These are phyloP conservation scores for Globisporangium cystogenes DNA, from an alignment of 352 stramenopile species.

Conservation along the genomic window DNA sequence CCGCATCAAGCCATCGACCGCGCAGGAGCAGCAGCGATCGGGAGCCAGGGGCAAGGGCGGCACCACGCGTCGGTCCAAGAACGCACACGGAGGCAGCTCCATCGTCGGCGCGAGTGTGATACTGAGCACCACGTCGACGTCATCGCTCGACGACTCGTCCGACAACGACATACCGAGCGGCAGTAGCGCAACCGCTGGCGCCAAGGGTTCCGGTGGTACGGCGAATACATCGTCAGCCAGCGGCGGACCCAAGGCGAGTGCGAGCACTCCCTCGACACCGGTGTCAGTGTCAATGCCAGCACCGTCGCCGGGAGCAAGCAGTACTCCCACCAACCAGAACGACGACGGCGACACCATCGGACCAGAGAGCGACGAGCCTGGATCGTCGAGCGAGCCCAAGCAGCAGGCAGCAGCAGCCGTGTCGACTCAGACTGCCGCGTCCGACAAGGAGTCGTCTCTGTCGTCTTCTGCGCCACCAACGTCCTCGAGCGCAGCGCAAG, in stretches of 20 bases:
- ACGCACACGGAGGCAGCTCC: slow-evolving; percentile 18
- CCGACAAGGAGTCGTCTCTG: neutral
- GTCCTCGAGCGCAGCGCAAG: neutral
- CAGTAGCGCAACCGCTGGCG: neutral
- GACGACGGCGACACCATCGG: slow-evolving; percentile 14
- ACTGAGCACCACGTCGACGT: slow-evolving; percentile 39
- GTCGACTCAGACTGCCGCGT: neutral
- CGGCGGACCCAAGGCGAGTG: neutral
- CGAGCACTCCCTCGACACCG: neutral
- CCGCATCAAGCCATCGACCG: slow-evolving; percentile 55
- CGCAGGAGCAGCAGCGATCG: slow-evolving; percentile 16
- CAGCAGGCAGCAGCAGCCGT: neutral
- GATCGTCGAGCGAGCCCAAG: neutral
- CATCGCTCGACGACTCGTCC: slow-evolving; percentile 54
- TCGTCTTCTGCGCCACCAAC: neutral
- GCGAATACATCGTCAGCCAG: neutral
- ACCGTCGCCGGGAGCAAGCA: neutral
- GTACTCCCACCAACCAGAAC: slow-evolving; percentile 5
- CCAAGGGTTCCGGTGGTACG: neutral
- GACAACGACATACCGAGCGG: slow-evolving; percentile 21
- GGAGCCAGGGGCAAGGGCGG: slow-evolving; percentile 17
- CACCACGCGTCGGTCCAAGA: slow-evolving; percentile 25
- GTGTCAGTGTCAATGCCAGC: neutral
- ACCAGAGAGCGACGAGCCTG: slow-evolving; percentile 1
- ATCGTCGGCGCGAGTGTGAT: slow-evolving; percentile 44